These are phyloP conservation scores for Ogataea salicorniae DNA, from an alignment of 805 yeast genomes.

Conservation along the genomic window DNA sequence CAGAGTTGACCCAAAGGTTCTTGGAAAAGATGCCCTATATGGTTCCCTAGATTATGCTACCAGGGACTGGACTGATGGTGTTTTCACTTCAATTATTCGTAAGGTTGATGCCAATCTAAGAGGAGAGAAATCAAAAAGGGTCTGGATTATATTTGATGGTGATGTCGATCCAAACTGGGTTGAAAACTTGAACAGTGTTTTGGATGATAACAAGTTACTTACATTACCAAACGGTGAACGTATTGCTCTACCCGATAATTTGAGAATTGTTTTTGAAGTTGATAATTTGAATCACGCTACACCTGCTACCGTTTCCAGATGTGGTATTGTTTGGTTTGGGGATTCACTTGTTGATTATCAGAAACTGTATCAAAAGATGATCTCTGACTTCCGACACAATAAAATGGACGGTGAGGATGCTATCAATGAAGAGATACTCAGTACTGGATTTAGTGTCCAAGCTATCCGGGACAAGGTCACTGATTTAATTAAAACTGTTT, in stretches of 20 bases:
- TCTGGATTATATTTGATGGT: conserved; percentile 88
- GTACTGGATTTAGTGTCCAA: conserved; percentile 2
- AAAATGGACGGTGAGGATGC: conserved; percentile 11
- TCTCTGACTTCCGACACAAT: conserved; percentile 11
- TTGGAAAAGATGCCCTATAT: conserved; percentile 58
- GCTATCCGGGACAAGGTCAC: conserved; percentile 5
- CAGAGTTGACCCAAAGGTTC: conserved; percentile 69
- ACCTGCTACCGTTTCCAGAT: conserved; percentile 87
- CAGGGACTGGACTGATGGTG: conserved; percentile 89
- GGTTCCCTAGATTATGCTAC: conserved; percentile 74
- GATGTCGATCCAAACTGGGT: conserved; percentile 94
- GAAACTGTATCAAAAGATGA: conserved; percentile 7
- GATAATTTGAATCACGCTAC: conserved; percentile 64
- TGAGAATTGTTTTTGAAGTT: conserved; percentile 73
- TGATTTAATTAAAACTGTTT: conserved; percentile 1
- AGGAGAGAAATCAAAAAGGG: conserved; percentile 49
- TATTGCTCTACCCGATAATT: conserved; percentile 55
- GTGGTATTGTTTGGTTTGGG: conserved; percentile 84
- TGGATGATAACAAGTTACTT: conserved; percentile 78
- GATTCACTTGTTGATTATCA: conserved; percentile 8
- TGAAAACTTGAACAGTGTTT: conserved; percentile 81
- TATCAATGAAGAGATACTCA: not conserved
- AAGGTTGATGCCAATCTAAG: conserved; percentile 47
- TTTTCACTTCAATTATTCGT: conserved; percentile 65
- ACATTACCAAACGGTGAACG: conserved; percentile 92